Percentiles rank a stretch among this genome's conserved stretches.
phyloP scores from a whole-genome alignment of 1,139 yeast genomes.

The Wickerhamomyces sp. region DNA sequence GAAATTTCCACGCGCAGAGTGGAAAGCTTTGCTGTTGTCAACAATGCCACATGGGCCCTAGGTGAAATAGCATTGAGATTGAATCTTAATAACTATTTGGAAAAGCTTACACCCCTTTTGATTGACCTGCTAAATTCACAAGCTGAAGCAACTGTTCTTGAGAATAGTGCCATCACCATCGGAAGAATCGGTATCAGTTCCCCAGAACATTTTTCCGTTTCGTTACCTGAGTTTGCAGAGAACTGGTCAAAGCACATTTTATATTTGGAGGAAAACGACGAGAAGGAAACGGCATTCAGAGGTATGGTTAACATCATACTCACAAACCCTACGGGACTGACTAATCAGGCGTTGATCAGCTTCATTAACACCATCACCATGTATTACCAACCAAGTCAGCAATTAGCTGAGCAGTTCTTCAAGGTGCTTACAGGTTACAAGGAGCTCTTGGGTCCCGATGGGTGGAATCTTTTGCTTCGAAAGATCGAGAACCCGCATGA shows the following conservation, averaged over 20 bases:
- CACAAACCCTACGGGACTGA: constrained; percentile 63
- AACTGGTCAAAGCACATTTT: constrained; percentile 67
- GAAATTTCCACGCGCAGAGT: constrained; percentile 46
- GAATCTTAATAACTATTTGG: constrained; percentile 55
- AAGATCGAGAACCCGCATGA: constrained; percentile 18
- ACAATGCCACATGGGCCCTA: constrained; percentile 90
- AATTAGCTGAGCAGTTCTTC: constrained; percentile 39
- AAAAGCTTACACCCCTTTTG: constrained; percentile 54
- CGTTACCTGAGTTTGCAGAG: constrained; percentile 49
- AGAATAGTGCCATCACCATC: constrained; percentile 86
- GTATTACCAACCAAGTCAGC: constrained; percentile 48
- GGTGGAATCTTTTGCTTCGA: constrained; percentile 27
- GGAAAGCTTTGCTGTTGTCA: constrained; percentile 59
- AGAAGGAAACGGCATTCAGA: constrained; percentile 71
- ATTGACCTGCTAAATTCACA: constrained; percentile 56
- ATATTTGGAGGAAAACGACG: constrained; percentile 67
- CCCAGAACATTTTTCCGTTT: constrained; percentile 55
- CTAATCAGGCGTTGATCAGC: constrained; percentile 43
- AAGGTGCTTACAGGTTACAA: constrained; percentile 43
- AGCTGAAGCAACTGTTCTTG: constrained; percentile 62
- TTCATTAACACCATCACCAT: constrained; percentile 62
- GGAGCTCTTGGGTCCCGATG: constrained; percentile 42
- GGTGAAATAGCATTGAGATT: constrained; percentile 79
- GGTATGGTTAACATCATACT: constrained; percentile 71
- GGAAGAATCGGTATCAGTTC: constrained; percentile 79